These are phyloP conservation scores for Bjerkandera adusta DNA, from an alignment of 1,284 basidiomycete species.

Conservation along the genomic window DNA sequence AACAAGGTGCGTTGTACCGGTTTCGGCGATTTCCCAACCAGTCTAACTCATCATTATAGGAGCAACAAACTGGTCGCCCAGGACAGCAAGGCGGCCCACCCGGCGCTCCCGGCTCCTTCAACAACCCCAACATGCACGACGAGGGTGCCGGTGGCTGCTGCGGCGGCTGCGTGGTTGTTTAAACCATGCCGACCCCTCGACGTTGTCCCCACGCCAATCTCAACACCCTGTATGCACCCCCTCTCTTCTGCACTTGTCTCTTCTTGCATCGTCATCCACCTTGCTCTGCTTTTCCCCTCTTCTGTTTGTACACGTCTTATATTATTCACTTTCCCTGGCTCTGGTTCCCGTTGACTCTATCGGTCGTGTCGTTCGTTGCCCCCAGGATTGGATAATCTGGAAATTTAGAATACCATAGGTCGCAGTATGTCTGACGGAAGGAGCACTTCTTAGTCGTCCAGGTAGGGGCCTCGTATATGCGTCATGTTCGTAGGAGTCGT, in stretches of 20 bases:
- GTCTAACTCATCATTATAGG: constrained; percentile 32
- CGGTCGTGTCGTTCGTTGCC: constrained; percentile 15
- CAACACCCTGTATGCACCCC: constrained; percentile 2
- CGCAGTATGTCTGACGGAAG: too few species aligned
- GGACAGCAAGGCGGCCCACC: constrained; percentile 40
- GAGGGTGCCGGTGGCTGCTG: constrained; percentile 68
- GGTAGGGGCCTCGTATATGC: too few species aligned
- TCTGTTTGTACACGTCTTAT: constrained; percentile 12
- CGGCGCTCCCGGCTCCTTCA: constrained; percentile 46
- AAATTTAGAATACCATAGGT: constrained; percentile 15
- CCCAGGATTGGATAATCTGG: constrained; percentile 18
- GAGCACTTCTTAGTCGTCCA: too few species aligned
- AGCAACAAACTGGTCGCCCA: constrained; percentile 63
- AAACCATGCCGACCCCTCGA: constrained; percentile 8
- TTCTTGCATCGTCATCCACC: constrained; percentile 13
- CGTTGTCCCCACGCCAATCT: constrained; percentile 2
- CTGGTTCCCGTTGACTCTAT: constrained; percentile 6
- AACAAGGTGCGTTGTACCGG: constrained; percentile 67
- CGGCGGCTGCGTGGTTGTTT: constrained; percentile 63
- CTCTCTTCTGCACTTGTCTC: constrained; percentile 1
- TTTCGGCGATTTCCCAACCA: constrained; percentile 1
- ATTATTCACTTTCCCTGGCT: constrained; percentile 12
- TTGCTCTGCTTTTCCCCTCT: constrained; percentile 2
- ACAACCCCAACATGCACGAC: constrained; percentile 43
- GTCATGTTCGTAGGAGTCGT: too few species aligned